Evolutionary conservation across 2,329 filamentous ascomycete genomes (phyloP).

Genomic region (Trichoderma citrinoviride): DNA sequence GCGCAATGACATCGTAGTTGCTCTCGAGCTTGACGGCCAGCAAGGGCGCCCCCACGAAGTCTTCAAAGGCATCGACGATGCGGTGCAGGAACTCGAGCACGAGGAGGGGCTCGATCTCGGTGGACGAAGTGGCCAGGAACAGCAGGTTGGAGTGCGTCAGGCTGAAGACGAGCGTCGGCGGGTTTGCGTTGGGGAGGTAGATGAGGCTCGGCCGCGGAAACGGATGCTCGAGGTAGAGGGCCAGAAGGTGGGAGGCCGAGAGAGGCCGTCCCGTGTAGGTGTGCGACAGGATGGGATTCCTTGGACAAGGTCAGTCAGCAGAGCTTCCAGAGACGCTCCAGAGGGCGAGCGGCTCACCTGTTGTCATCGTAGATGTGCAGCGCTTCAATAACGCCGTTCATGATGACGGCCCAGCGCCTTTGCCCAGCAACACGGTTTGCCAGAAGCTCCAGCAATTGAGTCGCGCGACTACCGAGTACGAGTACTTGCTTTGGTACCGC

Average conservation of each 20-base stretch:
- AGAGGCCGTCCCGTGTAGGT: slow-evolving; percentile 81
- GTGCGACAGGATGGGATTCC: slow-evolving; percentile 82
- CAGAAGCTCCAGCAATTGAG: slow-evolving; percentile 10
- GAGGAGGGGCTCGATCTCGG: slow-evolving; percentile 83
- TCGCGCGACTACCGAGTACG: slow-evolving; percentile 10
- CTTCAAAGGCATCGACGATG: slow-evolving; percentile 86
- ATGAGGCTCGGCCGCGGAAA: slow-evolving; percentile 80
- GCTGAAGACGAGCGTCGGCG: slow-evolving; percentile 85
- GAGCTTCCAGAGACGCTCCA: not conserved
- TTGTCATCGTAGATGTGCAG: slow-evolving; percentile 96
- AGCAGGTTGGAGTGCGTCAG: slow-evolving; percentile 83
- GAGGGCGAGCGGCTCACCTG: slow-evolving; percentile 60
- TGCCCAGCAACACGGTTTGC: slow-evolving; percentile 7
- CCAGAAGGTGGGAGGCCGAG: slow-evolving; percentile 70
- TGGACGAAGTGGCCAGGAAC: slow-evolving; percentile 79
- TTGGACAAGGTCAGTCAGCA: slow-evolving; percentile 40
- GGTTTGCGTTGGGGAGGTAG: slow-evolving; percentile 77
- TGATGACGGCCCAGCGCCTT: slow-evolving; percentile 46
- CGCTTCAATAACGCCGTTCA: slow-evolving; percentile 88
- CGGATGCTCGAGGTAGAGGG: slow-evolving; percentile 82
- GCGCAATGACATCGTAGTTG: slow-evolving; percentile 90
- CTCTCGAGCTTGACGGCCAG: slow-evolving; percentile 82
- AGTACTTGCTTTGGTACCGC: not conserved
- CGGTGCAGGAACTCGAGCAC: slow-evolving; percentile 94
- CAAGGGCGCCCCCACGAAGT: slow-evolving; percentile 86